Base-by-base conservation (phyloP, 768 basidiomycete genomes). In the Candolleomyces aberdarensis region DNA sequence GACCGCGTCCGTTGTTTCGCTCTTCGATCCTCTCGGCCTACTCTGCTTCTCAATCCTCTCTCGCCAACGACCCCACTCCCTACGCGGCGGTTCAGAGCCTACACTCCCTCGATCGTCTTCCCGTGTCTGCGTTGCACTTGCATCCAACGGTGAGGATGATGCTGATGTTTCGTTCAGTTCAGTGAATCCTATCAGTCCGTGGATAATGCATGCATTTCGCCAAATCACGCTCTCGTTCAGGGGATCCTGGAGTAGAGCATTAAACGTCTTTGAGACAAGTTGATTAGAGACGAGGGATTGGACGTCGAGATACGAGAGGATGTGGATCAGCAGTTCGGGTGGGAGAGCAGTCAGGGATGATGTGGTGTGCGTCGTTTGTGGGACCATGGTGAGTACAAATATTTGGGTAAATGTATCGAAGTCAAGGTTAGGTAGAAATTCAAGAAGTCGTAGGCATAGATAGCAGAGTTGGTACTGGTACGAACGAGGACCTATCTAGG, bases 281-380 rank as follows among this genome's bases (percentile, higher is more conserved):
- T 41, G 50, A 1, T 56, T 6, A 3, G 67, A 64, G 41, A 67
- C 66, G 4, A 91, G 65, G 0, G 80, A 72, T 6, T 74, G 69
- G 5, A 87, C 55, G 0, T 83, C 78, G 36, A 90, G 76, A 67
- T 79, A 79, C 2, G 79, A 74, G 26, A 89, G 56, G 39, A 85
- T 71, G 7, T 74, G 65, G 44, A 90, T 69, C 5, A 82, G 69
- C 3, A 88, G 70, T 66, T 91, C 89, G n/a, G 80, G 62, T 6
- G 89, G 88, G 2, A 91, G 72, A n/a, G 57, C 11, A 14, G 39
- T 46, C 7, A 57, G n/a, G 17, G 19, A 46, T 46, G 8, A 7
- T 17, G 44, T 17, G 44, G 44, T 46, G 36, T 46, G 8, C 17
- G 14, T 46, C 15, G 44, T 46, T 26, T 26, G 26, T 1, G 26